These are phyloP conservation scores for Alliaria petiolata DNA, from an alignment of 345 rosid genomes.

Conservation along the genomic window DNA sequence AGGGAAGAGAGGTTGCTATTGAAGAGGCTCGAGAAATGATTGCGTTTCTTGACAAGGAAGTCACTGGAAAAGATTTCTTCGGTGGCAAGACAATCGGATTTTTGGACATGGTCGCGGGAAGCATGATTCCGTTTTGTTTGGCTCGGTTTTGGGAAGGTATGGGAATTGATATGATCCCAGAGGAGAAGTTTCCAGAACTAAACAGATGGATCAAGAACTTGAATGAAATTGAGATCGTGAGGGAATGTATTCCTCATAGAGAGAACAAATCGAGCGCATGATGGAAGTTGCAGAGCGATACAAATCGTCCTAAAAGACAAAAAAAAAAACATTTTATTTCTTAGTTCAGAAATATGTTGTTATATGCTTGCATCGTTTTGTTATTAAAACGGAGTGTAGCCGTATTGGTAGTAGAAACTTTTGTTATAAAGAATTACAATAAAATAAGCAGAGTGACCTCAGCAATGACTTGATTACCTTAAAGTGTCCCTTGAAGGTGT, in stretches of 20 bases:
- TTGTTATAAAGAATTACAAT: no score
- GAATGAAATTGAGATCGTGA: background rate
- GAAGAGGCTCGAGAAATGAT: slow-evolving; percentile 12
- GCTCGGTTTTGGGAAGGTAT: slow-evolving; percentile 17
- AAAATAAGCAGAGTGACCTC: no score
- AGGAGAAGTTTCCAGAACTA: background rate
- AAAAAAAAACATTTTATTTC: background rate
- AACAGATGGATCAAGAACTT: background rate
- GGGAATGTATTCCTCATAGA: slow-evolving; percentile 9
- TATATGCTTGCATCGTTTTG: background rate
- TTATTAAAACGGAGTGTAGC: background rate
- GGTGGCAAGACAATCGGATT: slow-evolving; percentile 29
- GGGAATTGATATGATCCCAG: slow-evolving; percentile 22
- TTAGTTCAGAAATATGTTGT: background rate
- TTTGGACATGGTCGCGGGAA: slow-evolving; percentile 21
- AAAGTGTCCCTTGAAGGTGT: no score
- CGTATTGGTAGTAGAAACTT: background rate
- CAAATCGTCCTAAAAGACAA: background rate
- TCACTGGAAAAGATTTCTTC: slow-evolving; percentile 29
- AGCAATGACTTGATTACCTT: no score
- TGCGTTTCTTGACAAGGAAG: slow-evolving; percentile 24
- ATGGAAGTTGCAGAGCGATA: background rate
- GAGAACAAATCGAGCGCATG: slow-evolving; percentile 22
- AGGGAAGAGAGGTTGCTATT: background rate
- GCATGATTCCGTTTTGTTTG: slow-evolving; percentile 4